Conservation (phyloP, 2,329 filamentous ascomycete genomes). For the Ophiosphaerella herpotricha region DNA sequence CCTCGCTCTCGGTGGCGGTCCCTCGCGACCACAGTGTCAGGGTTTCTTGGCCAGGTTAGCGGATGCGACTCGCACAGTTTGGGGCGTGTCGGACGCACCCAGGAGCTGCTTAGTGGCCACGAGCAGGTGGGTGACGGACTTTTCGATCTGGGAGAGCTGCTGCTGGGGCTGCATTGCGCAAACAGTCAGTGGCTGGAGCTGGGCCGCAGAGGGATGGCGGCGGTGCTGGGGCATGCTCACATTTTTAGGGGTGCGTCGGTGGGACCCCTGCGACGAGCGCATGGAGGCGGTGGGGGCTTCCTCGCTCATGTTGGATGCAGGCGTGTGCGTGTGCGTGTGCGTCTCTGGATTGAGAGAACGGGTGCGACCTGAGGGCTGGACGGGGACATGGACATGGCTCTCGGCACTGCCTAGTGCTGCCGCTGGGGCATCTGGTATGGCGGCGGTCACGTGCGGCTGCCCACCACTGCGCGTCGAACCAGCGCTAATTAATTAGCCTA, state of each 20-base stretch:
- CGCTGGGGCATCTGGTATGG: too few species aligned
- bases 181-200: slow-evolving; percentile 20
- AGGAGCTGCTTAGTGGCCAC: slow-evolving; percentile 97
- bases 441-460: too few species aligned
- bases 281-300: slow-evolving; percentile 28
- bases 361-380: slow-evolving; percentile 9
- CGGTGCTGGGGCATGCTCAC: slow-evolving; percentile 30
- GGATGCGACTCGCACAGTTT: slow-evolving; percentile 6
- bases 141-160: slow-evolving; percentile 94
- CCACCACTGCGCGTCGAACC: too few species aligned
- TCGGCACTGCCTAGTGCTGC: not conserved
- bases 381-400: slow-evolving; percentile 14
- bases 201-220: slow-evolving; percentile 4
- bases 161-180: slow-evolving; percentile 62
- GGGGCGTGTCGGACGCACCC: slow-evolving; percentile 20
- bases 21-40: slow-evolving; percentile 96
- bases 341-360: slow-evolving; percentile 17
- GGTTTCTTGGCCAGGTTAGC: slow-evolving; percentile 64
- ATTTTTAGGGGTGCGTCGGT: slow-evolving; percentile 43
- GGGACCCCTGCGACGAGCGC: slow-evolving; percentile 53
- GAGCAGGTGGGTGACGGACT: slow-evolving; percentile 88
- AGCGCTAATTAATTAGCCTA: too few species aligned
- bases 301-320: slow-evolving; percentile 27
- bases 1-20: slow-evolving; percentile 88
- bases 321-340: slow-evolving; percentile 14